Conservation (phyloP, 257 asterid species). For the Pogostemon cablin region DNA sequence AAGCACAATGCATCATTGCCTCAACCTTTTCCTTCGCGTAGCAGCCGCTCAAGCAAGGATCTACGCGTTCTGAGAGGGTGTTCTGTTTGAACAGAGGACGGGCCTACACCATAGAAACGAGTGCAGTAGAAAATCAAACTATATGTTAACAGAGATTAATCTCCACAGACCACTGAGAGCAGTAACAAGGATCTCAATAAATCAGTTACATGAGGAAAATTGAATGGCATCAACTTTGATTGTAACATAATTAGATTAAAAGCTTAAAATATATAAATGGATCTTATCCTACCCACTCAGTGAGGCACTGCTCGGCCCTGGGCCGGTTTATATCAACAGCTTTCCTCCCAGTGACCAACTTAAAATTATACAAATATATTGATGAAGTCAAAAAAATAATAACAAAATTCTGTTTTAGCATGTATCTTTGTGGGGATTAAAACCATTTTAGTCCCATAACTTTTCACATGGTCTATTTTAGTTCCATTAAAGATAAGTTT, state of each 20-base stretch:
- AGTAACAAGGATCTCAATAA: too few relatives aligned
- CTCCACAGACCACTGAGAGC: too few relatives aligned
- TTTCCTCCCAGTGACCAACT: conserved; percentile 83
- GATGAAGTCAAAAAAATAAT: too few relatives aligned
- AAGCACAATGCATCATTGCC: conserved; percentile 64
- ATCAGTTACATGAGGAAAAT: background rate
- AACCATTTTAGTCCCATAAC: too few relatives aligned
- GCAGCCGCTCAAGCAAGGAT: conserved; percentile 54
- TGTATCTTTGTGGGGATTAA: too few relatives aligned
- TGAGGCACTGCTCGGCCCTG: conserved; percentile 82
- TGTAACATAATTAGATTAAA: background rate
- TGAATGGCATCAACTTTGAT: background rate
- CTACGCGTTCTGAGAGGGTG: conserved; percentile 50
- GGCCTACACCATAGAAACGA: conserved; percentile 47
- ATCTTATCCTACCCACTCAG: conserved; percentile 70
- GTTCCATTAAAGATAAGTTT: too few relatives aligned
- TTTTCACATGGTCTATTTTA: too few relatives aligned
- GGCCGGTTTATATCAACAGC: conserved; percentile 75
- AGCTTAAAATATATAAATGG: background rate
- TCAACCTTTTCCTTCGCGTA: conserved; percentile 61
- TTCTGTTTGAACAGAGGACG: conserved; percentile 70
- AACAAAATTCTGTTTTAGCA: too few relatives aligned
- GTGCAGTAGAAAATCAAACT: background rate
- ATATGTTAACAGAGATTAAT: too few relatives aligned
- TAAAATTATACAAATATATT: too few relatives aligned